phyloP scores from a whole-genome alignment of 192 early-diverging fungal genomes.

The Backusella tuberculispora region DNA sequence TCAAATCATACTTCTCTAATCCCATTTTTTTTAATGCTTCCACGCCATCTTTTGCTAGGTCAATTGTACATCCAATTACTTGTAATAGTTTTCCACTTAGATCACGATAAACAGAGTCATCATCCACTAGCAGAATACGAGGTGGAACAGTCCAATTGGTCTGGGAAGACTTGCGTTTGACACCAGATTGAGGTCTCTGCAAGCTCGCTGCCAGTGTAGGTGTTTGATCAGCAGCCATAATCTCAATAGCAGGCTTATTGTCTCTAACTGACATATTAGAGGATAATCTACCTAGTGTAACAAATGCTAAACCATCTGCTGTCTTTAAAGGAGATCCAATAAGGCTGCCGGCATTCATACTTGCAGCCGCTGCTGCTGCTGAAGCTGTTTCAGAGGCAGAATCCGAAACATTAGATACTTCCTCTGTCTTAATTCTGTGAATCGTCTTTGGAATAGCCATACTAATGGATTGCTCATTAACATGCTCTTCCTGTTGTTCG shows the following conservation, averaged over 20 bases:
- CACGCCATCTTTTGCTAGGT: constrained; percentile 70
- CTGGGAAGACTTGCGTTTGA: background rate
- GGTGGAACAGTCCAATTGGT: constrained; percentile 36
- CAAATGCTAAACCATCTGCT: constrained; percentile 20
- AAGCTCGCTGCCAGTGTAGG: constrained; percentile 6
- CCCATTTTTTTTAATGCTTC: constrained; percentile 67
- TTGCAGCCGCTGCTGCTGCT: constrained; percentile 19
- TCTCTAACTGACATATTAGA: constrained; percentile 19
- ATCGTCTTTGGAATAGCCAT: background rate
- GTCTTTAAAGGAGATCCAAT: constrained; percentile 23
- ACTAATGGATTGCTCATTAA: background rate
- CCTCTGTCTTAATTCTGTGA: background rate
- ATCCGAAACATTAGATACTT: background rate
- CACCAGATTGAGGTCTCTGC: background rate
- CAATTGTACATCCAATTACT: constrained; percentile 69
- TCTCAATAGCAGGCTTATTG: constrained; percentile 26
- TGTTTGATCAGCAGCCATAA: constrained; percentile 24
- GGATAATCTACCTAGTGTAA: constrained; percentile 23
- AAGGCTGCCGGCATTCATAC: constrained; percentile 31
- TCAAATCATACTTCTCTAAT: constrained; percentile 72
- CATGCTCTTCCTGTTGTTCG: background rate
- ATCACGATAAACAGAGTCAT: constrained; percentile 64
- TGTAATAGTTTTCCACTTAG: constrained; percentile 59
- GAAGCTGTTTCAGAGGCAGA: constrained; percentile 2
- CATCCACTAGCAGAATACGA: constrained; percentile 69